Evolutionary conservation across 2,329 filamentous ascomycete genomes (phyloP), one percentile per base, ranked within the genome.

Genomic region (Exophiala calicioides): DNA sequence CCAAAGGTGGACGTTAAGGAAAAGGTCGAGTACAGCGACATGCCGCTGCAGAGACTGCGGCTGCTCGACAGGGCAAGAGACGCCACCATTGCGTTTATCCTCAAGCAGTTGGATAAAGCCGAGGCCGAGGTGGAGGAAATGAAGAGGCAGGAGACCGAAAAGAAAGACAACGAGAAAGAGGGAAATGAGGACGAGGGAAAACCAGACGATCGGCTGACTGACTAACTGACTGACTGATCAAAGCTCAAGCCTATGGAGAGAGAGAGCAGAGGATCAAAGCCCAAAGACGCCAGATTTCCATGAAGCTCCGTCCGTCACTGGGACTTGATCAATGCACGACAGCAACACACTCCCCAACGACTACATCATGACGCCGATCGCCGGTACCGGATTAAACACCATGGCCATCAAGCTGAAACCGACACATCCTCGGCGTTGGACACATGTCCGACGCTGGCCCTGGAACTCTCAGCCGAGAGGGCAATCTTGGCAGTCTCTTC

Each of bases 11-110:
- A n/a, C n/a, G n/a, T n/a, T n/a, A n/a, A n/a, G n/a, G n/a, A 57
- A 38, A 48, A 58, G 16, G 57, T 64, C 12, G 65, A 73, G 12
- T 79, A 78, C 56, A 56, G 53, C 34, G 49, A 38, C 1, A 65
- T 64, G 58, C 56, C 71, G 30, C 54, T 65, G 9, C 61, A 58
- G 41, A 65, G 65, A 36, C 60, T 79, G 20, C 58, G 61, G 7
- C 69, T 73, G 46, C 60, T 77, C 20, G 77, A 80, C 57, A 76
- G 72, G 53, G 76, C 75, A 15, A 64, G 75, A 35, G 77, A 80
- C 62, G 73, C 72, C 5, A 78, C 74, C 1, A 69, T 79, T 49
- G 63, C 68, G 1, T 79, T 76, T 49, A 64, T 79, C 31, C 58
- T 80, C 43, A 75, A 74, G 56, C 65, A 76, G 48, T 75, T 79